A percentile compares a stretch with the other conserved stretches of the same genome.
Evolutionary conservation across 768 basidiomycete species (phyloP).

Genomic region (Suillus bovinus): DNA sequence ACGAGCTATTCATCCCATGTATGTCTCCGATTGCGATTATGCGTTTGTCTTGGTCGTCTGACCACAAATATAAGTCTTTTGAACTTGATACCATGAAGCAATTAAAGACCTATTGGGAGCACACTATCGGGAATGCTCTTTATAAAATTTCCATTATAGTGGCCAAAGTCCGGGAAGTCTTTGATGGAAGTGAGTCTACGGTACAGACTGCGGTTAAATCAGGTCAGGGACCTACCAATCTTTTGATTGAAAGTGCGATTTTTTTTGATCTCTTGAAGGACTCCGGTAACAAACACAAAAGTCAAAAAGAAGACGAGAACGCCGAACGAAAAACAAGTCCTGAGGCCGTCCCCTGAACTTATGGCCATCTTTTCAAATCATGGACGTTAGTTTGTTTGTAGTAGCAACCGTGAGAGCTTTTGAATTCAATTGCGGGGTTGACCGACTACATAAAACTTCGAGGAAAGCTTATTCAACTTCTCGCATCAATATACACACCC

Average conservation of each 20-base stretch:
- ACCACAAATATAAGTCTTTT: background rate
- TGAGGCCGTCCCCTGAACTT: background rate
- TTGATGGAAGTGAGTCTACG: slow-evolving; percentile 1
- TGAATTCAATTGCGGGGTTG: background rate
- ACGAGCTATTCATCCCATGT: slow-evolving; percentile 74
- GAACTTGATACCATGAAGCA: background rate
- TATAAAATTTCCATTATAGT: slow-evolving; percentile 37
- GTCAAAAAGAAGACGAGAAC: slow-evolving; percentile 44
- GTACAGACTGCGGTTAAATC: background rate
- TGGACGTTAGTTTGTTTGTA: background rate
- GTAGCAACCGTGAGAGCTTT: slow-evolving; percentile 2
- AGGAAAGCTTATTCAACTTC: background rate
- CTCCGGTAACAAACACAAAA: slow-evolving; percentile 41
- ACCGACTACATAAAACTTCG: background rate
- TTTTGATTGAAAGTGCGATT: slow-evolving; percentile 14
- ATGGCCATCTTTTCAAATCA: background rate
- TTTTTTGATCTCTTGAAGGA: slow-evolving; percentile 20
- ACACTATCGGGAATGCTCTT: slow-evolving; percentile 44
- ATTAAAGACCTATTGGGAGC: slow-evolving; percentile 53
- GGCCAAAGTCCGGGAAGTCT: slow-evolving; percentile 59
- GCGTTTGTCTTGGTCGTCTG: slow-evolving; percentile 54
- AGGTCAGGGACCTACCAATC: slow-evolving; percentile 11
- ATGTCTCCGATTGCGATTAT: slow-evolving; percentile 85
- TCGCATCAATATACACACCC: slow-evolving; percentile 26
- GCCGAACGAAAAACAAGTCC: slow-evolving; percentile 29